Evolutionary conservation across 2,329 filamentous ascomycete genomes (phyloP).

Genomic region (Epichloe coenophiala): DNA sequence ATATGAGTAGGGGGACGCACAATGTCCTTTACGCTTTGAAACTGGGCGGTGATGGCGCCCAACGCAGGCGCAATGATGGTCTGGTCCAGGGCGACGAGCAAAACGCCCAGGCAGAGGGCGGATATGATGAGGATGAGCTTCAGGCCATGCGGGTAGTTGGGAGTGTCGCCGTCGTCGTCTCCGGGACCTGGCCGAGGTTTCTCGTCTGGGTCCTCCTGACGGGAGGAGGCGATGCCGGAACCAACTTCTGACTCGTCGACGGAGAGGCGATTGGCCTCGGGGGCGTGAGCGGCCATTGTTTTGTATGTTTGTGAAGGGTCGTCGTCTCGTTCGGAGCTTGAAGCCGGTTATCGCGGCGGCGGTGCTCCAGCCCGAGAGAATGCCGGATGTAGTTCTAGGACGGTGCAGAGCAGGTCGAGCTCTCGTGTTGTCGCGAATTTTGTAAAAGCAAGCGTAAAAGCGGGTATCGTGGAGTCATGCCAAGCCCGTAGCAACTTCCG

Average conservation of each 20-base stretch:
- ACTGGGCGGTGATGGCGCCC: slow-evolving; percentile 35
- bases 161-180: slow-evolving; percentile 9
- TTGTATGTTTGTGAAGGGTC: not conserved
- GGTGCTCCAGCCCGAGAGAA: too few species aligned
- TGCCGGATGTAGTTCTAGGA: too few species aligned
- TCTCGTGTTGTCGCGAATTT: too few species aligned
- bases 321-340: too few species aligned
- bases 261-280: slow-evolving; percentile 11
- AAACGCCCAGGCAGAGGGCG: slow-evolving; percentile 32
- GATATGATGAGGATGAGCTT: slow-evolving; percentile 28
- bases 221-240: slow-evolving; percentile 10
- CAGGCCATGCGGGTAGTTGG: slow-evolving; percentile 25
- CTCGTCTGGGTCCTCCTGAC: not conserved
- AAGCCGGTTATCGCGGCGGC: too few species aligned
- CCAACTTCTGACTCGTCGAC: slow-evolving; percentile 19
- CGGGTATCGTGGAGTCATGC: too few species aligned
- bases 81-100: slow-evolving; percentile 37
- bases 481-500: too few species aligned
- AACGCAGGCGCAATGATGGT: slow-evolving; percentile 40
- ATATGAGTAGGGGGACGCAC: slow-evolving; percentile 14
- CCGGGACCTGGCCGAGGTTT: not conserved
- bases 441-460: too few species aligned
- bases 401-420: too few species aligned
- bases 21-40: slow-evolving; percentile 31
- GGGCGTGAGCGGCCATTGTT: not conserved